These are phyloP conservation scores for Exophiala sideris DNA, from an alignment of 2,329 filamentous ascomycete genomes.

Conservation along the genomic window DNA sequence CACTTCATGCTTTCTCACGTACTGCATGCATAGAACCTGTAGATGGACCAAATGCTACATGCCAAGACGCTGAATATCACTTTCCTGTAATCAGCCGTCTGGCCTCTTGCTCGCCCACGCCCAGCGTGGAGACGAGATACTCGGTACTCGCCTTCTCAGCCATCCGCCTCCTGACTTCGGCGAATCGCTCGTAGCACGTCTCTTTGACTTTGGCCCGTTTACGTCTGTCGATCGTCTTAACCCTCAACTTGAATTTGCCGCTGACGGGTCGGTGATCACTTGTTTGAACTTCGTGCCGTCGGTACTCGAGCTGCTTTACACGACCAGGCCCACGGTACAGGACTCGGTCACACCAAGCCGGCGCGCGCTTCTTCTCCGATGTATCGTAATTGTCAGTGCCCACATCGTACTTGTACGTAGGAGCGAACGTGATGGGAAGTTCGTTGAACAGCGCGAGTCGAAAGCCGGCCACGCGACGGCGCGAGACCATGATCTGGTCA, in stretches of 20 bases:
- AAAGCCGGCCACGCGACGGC: conserved; percentile 85
- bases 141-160: conserved; percentile 23
- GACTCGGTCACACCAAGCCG: conserved; percentile 94
- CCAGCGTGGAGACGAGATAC: conserved; percentile 21
- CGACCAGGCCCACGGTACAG: conserved; percentile 79
- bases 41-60: background rate
- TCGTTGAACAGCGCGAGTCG: conserved; percentile 87
- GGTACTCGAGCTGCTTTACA: conserved; percentile 84
- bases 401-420: conserved; percentile 98
- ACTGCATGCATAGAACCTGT: no score
- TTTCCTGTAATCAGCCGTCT: conserved; percentile 11
- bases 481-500: conserved; percentile 86
- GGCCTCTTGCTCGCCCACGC: conserved; percentile 19
- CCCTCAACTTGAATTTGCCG: conserved; percentile 73
- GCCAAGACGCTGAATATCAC: background rate
- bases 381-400: conserved; percentile 92
- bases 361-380: conserved; percentile 88
- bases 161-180: conserved; percentile 50
- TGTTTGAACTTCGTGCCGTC: conserved; percentile 80
- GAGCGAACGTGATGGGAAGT: conserved; percentile 82
- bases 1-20: no score
- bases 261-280: conserved; percentile 94
- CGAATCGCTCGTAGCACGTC: conserved; percentile 70
- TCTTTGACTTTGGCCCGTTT: conserved; percentile 66
- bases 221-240: conserved; percentile 75